Evolutionary conservation across 2,329 filamentous ascomycete species (phyloP), one percentile per base, ranked within the genome.

Genomic region (Pezizomycotina sp.): DNA sequence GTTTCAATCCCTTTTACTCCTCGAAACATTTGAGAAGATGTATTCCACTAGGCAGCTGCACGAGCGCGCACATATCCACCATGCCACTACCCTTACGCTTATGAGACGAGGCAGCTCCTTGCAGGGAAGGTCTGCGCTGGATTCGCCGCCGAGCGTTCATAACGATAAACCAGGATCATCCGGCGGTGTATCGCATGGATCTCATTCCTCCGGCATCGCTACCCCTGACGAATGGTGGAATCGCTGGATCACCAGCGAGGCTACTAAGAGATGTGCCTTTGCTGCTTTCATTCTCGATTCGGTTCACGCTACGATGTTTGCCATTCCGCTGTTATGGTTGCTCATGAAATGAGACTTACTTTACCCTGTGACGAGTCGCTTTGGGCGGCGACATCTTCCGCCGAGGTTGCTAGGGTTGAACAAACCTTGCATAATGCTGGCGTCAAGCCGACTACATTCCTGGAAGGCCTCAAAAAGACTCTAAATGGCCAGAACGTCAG

Each of bases 1-100:
- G 0, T 95, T 95, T 60, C 89, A 95, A 55, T 76, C 86, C 1
- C 61, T 95, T 33, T 63, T 95, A 4, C 65, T 95, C 4, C 65
- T 95, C 8, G 89, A 98, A 55, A 62, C 92, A 1, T 95, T 92
- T 52, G 89, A 98, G 60, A 98, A 98, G 64, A 89, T 92, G 78
- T 95, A 86, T 56, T 89, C 83, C 24, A 92, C 86, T 0, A 70
- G 84, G 46, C 76, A 81, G 40, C 63, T 95, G 20, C 89, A 98
- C 56, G 89, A 98, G 58, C 69, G 89, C 47, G 86, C 86, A 1
- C 86, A 95, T 50, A 92, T 95, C 28, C 86, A 95, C 52, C 89
- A 98, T 54, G 86, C 86, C 9, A 93, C 86, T 0, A 93, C 84
- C 0, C 73, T 98, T 46, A 92, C 84, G 0, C 62, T 95, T 41